These are phyloP conservation scores for Ceratobasidium sp. DNA, from an alignment of 1,284 basidiomycete species.

Conservation along the genomic window DNA sequence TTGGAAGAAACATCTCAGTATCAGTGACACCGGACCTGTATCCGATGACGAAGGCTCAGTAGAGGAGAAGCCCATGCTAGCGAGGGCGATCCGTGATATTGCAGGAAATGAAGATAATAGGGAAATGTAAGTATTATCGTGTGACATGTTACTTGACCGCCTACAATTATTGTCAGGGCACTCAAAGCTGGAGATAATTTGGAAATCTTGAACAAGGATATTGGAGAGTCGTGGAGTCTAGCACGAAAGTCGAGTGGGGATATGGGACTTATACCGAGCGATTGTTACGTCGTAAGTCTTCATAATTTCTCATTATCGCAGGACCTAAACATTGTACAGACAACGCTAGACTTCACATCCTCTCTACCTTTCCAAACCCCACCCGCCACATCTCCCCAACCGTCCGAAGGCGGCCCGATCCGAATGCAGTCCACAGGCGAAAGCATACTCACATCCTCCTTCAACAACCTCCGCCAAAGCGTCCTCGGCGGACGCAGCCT, in stretches of 20 bases:
- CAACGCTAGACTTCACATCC: constrained; percentile 48
- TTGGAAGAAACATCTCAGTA: constrained; percentile 75
- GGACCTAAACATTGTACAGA: constrained; percentile 61
- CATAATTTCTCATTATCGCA: constrained; percentile 11
- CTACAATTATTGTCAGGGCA: constrained; percentile 48
- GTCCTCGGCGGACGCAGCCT: constrained; percentile 80
- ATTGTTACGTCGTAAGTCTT: constrained; percentile 76
- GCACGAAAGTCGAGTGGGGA: constrained; percentile 67
- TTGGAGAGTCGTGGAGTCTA: constrained; percentile 78
- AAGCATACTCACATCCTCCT: constrained; percentile 64
- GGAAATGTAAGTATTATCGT: constrained; percentile 63
- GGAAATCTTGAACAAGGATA: constrained; percentile 72
- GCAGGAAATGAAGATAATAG: constrained; percentile 78
- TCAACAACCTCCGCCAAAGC: constrained; percentile 73
- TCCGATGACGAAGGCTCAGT: constrained; percentile 55
- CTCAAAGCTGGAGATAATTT: constrained; percentile 75
- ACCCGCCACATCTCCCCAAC: constrained; percentile 52
- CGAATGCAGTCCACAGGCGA: constrained; percentile 81
- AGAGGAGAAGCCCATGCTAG: constrained; percentile 56
- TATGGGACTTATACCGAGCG: constrained; percentile 75
- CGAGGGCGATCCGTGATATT: constrained; percentile 77
- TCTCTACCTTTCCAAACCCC: constrained; percentile 38
- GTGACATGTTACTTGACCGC: background rate
- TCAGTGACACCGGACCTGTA: constrained; percentile 51
- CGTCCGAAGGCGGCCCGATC: constrained; percentile 61